Conservation (phyloP, 139 green algal species). For the Asterochloris erici region DNA sequence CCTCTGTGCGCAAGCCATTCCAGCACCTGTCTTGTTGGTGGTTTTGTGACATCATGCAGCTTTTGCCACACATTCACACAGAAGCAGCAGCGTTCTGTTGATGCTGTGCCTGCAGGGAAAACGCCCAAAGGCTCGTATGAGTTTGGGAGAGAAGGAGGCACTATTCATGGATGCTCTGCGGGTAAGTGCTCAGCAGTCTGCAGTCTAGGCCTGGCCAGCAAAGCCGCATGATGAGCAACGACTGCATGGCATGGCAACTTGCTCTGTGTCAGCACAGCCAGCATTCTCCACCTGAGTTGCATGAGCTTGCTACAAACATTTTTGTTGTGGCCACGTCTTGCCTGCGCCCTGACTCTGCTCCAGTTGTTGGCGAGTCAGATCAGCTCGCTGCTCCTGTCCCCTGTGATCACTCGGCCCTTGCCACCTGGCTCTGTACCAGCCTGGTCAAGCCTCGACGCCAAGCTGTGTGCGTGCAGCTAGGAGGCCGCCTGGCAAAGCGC, state of each 20-base stretch:
- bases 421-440: not conserved
- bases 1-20: no score
- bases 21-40: no score
- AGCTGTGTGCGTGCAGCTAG: not conserved
- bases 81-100: no score
- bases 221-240: no score
- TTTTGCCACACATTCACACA: no score
- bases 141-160: slow-evolving; percentile 82
- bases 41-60: no score
- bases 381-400: not conserved
- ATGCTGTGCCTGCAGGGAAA: slow-evolving; percentile 10
- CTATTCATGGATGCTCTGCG: slow-evolving; percentile 76
- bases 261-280: no score
- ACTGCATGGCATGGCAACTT: no score
- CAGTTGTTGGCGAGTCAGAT: not conserved
- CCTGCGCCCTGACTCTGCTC: not conserved
- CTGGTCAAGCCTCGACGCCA: not conserved
- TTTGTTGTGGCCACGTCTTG: no score
- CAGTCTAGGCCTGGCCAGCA: no score
- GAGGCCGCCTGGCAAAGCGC: not conserved
- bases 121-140: slow-evolving; percentile 29
- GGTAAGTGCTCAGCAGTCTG: slow-evolving; percentile 15
- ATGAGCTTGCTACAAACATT: no score
- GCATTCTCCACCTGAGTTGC: no score
- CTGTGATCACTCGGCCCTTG: not conserved